Evolutionary conservation across 805 yeast species (phyloP).

Genomic region (Lipomyces lipofer): DNA sequence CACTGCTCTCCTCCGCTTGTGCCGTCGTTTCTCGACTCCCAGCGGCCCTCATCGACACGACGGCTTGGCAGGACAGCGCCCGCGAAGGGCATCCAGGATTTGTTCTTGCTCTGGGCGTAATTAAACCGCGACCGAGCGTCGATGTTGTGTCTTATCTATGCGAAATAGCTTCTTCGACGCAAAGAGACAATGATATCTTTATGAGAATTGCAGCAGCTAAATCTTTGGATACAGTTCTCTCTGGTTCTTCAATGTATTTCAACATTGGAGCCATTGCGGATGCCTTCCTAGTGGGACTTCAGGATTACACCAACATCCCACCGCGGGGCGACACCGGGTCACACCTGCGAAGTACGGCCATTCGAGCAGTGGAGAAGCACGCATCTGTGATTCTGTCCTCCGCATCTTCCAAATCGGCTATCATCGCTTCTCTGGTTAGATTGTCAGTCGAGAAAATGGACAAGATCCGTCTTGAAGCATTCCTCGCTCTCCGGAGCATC

Average conservation of each 20-base stretch:
- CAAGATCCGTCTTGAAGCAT: conserved; percentile 49
- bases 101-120: conserved; percentile 10
- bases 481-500: conserved; percentile 39
- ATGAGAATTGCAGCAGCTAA: conserved; percentile 5
- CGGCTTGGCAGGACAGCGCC: conserved; percentile 11
- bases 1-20: conserved; percentile 7
- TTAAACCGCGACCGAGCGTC: neutral
- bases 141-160: conserved; percentile 2
- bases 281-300: conserved; percentile 48
- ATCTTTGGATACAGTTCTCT: conserved; percentile 5
- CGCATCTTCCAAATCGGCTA: conserved; percentile 7
- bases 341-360: conserved; percentile 57
- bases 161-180: conserved; percentile 5
- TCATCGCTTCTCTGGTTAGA: conserved; percentile 46
- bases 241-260: neutral
- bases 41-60: neutral
- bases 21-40: conserved; percentile 5
- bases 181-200: conserved; percentile 2
- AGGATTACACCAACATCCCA: conserved; percentile 74
- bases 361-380: conserved; percentile 45
- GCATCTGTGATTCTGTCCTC: neutral
- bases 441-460: conserved; percentile 66
- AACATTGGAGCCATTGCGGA: neutral
- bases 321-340: conserved; percentile 90
- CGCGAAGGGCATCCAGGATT: conserved; percentile 15